A percentile compares a stretch with the other conserved stretches of the same genome.
phyloP scores from a whole-genome alignment of 352 stramenopile genomes.

The Elongisporangium undulatum region DNA sequence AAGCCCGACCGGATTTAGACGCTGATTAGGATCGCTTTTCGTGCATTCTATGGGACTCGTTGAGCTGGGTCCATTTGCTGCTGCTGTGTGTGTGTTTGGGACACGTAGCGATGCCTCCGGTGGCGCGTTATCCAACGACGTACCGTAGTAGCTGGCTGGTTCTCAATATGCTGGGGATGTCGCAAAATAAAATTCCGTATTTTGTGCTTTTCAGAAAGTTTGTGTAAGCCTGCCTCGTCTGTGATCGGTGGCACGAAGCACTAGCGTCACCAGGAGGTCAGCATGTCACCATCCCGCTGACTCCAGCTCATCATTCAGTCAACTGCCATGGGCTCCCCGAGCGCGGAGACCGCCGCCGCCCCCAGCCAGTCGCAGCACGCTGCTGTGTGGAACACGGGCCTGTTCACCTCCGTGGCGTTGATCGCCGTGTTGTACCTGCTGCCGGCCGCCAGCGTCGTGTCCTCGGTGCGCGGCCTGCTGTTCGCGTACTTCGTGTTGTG shows the following conservation, averaged over 20 bases:
- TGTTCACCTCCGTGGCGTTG: constrained; percentile 21
- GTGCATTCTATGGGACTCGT: background rate
- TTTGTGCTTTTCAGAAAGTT: background rate
- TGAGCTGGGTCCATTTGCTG: background rate
- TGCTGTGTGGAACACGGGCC: background rate
- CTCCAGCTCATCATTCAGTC: background rate
- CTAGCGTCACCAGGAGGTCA: background rate
- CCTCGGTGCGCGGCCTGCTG: constrained; percentile 19
- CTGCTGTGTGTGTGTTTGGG: background rate
- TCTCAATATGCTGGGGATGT: background rate
- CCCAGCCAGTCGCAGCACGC: constrained; percentile 16
- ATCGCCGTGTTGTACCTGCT: constrained; percentile 20
- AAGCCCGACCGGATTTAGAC: background rate
- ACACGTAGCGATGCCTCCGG: background rate
- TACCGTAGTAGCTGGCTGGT: too few relatives aligned
- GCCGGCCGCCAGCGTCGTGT: constrained; percentile 9
- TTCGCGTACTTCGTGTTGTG: constrained; percentile 29
- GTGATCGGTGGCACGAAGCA: background rate
- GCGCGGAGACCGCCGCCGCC: constrained; percentile 3
- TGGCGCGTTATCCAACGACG: background rate
- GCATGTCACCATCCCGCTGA: background rate
- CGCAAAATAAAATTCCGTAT: background rate
- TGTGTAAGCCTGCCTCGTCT: background rate
- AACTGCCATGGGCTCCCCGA: background rate
- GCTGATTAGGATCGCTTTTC: background rate